Percentiles rank a stretch among this genome's conserved stretches.
Evolutionary conservation across 148 eudicot genomes (phyloP).

Genomic region (Chenopodium suecicum): DNA sequence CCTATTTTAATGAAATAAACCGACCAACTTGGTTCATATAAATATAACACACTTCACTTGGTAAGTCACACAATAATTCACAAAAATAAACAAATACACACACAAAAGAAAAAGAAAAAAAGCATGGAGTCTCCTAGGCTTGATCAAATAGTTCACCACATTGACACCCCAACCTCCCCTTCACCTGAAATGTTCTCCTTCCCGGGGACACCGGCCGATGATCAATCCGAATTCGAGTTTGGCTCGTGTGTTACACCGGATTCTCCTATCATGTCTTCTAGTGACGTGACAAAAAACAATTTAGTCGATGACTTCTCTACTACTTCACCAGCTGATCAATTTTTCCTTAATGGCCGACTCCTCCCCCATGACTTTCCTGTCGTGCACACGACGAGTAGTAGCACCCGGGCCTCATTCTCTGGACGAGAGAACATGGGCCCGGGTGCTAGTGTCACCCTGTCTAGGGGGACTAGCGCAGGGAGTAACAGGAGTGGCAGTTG

Average conservation of each 20-base stretch:
- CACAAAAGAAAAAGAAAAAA: background rate
- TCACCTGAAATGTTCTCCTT: constrained; percentile 50
- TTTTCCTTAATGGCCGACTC: constrained; percentile 71
- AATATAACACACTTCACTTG: constrained; percentile 20
- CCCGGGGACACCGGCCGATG: constrained; percentile 28
- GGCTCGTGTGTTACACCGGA: constrained; percentile 36
- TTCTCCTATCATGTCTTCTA: constrained; percentile 7
- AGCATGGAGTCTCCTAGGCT: constrained; percentile 7
- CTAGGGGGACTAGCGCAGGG: constrained; percentile 47
- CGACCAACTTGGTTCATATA: constrained; percentile 8
- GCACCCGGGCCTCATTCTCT: constrained; percentile 28
- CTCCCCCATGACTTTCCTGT: constrained; percentile 66
- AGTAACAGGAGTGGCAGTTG: constrained; percentile 41
- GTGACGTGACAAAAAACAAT: background rate
- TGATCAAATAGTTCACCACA: background rate
- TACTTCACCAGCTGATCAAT: constrained; percentile 78
- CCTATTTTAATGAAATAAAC: background rate
- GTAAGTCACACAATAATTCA: background rate
- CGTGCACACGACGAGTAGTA: background rate
- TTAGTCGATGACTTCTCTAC: constrained; percentile 11
- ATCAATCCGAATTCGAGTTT: constrained; percentile 50
- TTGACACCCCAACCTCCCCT: constrained; percentile 16
- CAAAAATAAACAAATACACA: background rate
- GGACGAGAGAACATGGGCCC: constrained; percentile 19
- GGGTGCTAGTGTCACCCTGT: background rate